These are phyloP conservation scores for Ambrosiella cleistominuta DNA, from an alignment of 2,329 filamentous ascomycete genomes.

Conservation along the genomic window DNA sequence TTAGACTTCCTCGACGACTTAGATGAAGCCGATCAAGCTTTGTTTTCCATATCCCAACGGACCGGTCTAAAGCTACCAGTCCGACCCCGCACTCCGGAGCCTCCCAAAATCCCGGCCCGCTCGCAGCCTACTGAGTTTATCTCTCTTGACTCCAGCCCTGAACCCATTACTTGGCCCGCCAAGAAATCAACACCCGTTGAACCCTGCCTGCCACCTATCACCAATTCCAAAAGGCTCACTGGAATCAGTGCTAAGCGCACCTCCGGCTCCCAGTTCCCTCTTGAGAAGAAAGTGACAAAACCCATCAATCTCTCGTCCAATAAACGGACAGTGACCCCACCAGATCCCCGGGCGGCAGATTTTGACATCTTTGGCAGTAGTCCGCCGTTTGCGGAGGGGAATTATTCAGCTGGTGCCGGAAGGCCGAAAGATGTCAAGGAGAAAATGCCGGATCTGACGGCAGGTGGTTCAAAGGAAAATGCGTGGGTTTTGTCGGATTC, in stretches of 20 bases:
- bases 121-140: neutral
- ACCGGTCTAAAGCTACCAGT: neutral
- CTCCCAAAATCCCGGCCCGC: neutral
- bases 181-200: neutral
- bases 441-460: neutral
- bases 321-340: slow-evolving; percentile 4
- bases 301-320: neutral
- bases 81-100: neutral
- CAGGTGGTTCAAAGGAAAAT: neutral
- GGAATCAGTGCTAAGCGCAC: neutral
- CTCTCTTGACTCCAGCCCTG: neutral
- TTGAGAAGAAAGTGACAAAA: too few species aligned
- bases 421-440: neutral
- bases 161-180: neutral
- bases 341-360: slow-evolving; percentile 1
- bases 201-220: neutral
- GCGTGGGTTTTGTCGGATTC: neutral
- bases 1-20: neutral
- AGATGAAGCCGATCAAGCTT: neutral
- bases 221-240: neutral
- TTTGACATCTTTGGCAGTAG: slow-evolving; percentile 10
- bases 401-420: neutral
- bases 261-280: neutral
- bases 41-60: neutral
- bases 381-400: neutral